Base-by-base conservation (phyloP, 2,329 filamentous ascomycete genomes). In the Microdochium bolleyi region DNA sequence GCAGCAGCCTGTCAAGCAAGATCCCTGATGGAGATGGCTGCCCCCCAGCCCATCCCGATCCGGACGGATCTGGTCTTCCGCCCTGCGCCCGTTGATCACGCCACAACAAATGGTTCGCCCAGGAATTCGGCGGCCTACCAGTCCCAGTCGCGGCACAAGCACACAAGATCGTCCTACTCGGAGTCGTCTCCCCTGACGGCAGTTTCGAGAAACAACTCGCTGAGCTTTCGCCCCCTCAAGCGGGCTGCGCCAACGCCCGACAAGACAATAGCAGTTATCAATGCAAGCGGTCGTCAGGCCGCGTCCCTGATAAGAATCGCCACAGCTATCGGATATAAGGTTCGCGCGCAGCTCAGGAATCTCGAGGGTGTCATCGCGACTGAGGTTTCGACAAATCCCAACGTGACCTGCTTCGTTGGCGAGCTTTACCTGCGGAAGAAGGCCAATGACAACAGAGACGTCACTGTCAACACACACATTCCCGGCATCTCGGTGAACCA, bases 281-380 rank as follows among this genome's bases (percentile, higher is more conserved):
- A 97, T 73, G 90, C 90, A 67, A 92, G 90, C 68, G 94, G 94
- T 65, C 88, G 94, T 62, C 94, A 99, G 77, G 91, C 92, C 58
- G 92, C 92, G 54, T 96, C 92, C 55, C 84, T 99, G 64, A 94
- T 96, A 62, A 88, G 94, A 60, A 91, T 96, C 66, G 92, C 92
- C 54, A 89, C 89, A 48, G 94, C 94, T 55, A 87, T 97, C 53
- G 94, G 94, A 59, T 97, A 94, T 76, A 84, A 87, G 68, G 92
- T 99, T 53, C 88, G 89, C 64, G 94, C 92, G 27, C 94, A 97
- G 73, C 79, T 97, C 69, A 84, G 91, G 64, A 92, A 90, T 62
- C 81, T 88, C 57, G 88, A 94, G 64, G 90, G 90, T 52, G 82
- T 96, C 50, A 89, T 97, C 53, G 91, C 92, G 38, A 84, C 88